phyloP scores from a whole-genome alignment of 2,329 filamentous ascomycete genomes.

The Pseudogymnoascus sp. region DNA sequence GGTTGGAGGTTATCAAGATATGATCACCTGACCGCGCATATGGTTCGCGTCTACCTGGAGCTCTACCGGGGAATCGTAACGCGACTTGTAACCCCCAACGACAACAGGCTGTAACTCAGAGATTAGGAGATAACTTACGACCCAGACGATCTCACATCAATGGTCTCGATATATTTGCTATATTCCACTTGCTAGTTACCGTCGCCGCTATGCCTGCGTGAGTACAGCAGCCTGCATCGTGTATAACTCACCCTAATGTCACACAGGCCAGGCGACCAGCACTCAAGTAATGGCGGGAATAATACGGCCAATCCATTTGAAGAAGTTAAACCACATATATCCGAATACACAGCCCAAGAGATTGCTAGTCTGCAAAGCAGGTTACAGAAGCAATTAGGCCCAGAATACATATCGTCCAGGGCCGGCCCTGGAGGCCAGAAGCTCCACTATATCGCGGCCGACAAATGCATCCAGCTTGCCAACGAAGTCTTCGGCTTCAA shows the following conservation, averaged over 20 bases:
- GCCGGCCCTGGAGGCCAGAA: constrained; percentile 74
- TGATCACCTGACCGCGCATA: constrained; percentile 14
- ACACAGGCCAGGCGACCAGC: constrained; percentile 60
- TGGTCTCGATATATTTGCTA: constrained; percentile 2
- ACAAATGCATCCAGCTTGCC: constrained; percentile 91
- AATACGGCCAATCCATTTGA: constrained; percentile 70
- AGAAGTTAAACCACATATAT: constrained; percentile 58
- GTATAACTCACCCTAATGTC: constrained; percentile 10
- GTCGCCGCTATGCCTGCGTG: constrained; percentile 12
- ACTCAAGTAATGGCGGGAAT: constrained; percentile 33
- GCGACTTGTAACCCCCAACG: neutral
- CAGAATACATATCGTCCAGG: constrained; percentile 87
- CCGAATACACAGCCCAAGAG: constrained; percentile 79
- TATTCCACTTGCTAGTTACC: neutral
- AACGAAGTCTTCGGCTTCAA: constrained; percentile 97
- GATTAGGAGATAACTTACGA: neutral
- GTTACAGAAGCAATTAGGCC: constrained; percentile 87
- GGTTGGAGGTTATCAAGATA: neutral
- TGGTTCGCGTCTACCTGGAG: neutral
- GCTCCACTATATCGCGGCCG: constrained; percentile 89
- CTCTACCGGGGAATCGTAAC: neutral
- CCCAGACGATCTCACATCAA: neutral
- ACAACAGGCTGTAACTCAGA: neutral
- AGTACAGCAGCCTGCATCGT: neutral
- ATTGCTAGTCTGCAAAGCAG: constrained; percentile 80